Evolutionary conservation across 345 rosid genomes (phyloP).

Genomic region (Dipteronia dyeriana): DNA sequence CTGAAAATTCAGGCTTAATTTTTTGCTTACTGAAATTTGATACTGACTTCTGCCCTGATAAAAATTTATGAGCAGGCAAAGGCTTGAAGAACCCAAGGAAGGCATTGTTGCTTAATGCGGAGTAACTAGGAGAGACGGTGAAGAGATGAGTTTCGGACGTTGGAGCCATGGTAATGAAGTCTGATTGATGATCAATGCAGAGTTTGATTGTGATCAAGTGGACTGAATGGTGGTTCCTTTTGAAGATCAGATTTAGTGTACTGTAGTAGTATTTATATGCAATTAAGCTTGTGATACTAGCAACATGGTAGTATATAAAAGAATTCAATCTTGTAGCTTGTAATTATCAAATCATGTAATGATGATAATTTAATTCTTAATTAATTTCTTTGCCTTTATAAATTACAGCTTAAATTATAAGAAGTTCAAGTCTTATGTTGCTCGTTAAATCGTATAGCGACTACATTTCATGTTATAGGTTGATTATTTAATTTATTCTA

Average conservation of each 20-base stretch:
- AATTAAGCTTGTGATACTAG: no score
- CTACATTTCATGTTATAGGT: no score
- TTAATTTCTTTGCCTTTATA: no score
- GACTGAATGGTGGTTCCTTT: constrained; percentile 14
- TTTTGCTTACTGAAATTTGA: neutral
- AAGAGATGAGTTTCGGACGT: neutral
- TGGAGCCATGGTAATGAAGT: neutral
- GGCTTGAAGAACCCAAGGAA: constrained; percentile 19
- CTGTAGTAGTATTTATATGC: neutral
- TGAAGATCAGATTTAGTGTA: constrained; percentile 1
- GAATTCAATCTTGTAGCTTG: no score
- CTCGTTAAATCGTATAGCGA: no score
- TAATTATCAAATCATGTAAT: no score
- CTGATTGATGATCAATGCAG: neutral
- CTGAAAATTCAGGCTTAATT: no score
- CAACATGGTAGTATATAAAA: no score
- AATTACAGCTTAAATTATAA: no score
- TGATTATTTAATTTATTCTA: no score
- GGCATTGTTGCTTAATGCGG: neutral
- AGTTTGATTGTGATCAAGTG: neutral
- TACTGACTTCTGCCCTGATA: neutral
- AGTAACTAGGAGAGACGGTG: neutral
- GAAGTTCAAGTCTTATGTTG: no score
- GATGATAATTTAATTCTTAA: no score
- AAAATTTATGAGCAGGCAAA: constrained; percentile 34